phyloP scores from a whole-genome alignment of 179 eudicot species.

The Beta lomatogona region DNA sequence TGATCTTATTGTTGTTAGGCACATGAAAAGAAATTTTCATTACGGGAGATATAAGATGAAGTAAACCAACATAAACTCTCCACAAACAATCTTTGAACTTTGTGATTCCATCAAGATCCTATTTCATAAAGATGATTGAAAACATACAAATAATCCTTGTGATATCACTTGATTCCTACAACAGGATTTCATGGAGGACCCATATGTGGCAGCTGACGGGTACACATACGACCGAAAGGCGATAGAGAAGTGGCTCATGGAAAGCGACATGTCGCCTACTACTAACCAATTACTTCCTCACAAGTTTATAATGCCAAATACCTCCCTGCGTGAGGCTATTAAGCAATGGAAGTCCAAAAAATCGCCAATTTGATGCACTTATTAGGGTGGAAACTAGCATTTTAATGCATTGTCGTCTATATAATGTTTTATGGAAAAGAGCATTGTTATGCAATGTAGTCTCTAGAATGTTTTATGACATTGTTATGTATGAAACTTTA shows the following conservation, averaged over 20 bases:
- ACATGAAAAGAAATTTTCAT: too few relatives aligned
- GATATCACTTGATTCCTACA: background rate
- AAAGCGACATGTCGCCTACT: slow-evolving; percentile 57
- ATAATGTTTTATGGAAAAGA: background rate
- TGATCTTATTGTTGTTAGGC: too few relatives aligned
- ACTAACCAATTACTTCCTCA: slow-evolving; percentile 51
- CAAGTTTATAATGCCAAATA: slow-evolving; percentile 55
- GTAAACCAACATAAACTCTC: too few relatives aligned
- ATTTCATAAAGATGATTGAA: background rate
- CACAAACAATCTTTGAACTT: background rate
- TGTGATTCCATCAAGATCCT: background rate
- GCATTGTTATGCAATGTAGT: background rate
- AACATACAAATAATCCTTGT: background rate
- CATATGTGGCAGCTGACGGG: slow-evolving; percentile 90
- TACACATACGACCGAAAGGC: slow-evolving; percentile 74
- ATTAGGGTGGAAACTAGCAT: background rate
- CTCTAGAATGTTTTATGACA: too few relatives aligned
- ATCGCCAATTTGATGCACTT: background rate
- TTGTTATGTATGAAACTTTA: background rate
- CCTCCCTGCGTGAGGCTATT: slow-evolving; percentile 63
- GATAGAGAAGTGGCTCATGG: slow-evolving; percentile 58
- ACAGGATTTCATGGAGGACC: slow-evolving; percentile 81
- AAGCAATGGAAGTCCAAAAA: slow-evolving; percentile 57
- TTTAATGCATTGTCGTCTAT: slow-evolving; percentile 5
- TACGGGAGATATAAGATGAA: too few relatives aligned